These are phyloP conservation scores for Acarospora socialis DNA, from an alignment of 2,329 filamentous ascomycete species.

Conservation along the genomic window DNA sequence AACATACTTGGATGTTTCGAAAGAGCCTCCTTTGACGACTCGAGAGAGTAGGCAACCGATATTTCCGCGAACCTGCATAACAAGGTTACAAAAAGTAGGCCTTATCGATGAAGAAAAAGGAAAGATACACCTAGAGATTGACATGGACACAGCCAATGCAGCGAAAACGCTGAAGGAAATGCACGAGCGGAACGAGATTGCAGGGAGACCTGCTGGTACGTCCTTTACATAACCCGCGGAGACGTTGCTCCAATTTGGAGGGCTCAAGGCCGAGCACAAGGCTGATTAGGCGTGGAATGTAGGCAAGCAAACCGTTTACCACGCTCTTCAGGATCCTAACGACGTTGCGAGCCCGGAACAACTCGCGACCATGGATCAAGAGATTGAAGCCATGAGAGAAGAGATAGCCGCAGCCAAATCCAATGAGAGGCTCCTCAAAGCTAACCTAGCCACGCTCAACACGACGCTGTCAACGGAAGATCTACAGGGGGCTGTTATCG, in stretches of 20 bases:
- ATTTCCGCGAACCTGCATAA: conserved; percentile 48
- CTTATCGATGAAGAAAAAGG: too few species aligned
- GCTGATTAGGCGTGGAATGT: too few species aligned
- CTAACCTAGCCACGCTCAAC: conserved; percentile 31
- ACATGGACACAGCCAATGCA: conserved; percentile 32
- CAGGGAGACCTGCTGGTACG: conserved; percentile 39
- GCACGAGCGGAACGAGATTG: conserved; percentile 44
- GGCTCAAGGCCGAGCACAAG: too few species aligned
- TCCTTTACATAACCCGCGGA: too few species aligned
- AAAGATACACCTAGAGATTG: background rate
- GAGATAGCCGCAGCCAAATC: conserved; percentile 30
- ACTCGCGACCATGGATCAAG: too few species aligned
- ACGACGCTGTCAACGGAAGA: conserved; percentile 37
- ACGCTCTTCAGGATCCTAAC: conserved; percentile 37
- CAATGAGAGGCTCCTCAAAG: conserved; percentile 36
- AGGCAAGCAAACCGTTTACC: conserved; percentile 51
- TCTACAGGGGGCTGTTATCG: conserved; percentile 30
- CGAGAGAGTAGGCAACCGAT: conserved; percentile 34
- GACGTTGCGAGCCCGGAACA: conserved; percentile 32
- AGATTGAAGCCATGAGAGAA: too few species aligned
- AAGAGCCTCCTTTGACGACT: background rate
- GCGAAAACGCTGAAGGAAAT: conserved; percentile 49
- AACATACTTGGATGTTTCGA: conserved; percentile 12
- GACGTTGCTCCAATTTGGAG: too few species aligned
- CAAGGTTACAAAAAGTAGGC: conserved; percentile 40